phyloP scores from a whole-genome alignment of 345 rosid genomes.

The Toxicodendron radicans region DNA sequence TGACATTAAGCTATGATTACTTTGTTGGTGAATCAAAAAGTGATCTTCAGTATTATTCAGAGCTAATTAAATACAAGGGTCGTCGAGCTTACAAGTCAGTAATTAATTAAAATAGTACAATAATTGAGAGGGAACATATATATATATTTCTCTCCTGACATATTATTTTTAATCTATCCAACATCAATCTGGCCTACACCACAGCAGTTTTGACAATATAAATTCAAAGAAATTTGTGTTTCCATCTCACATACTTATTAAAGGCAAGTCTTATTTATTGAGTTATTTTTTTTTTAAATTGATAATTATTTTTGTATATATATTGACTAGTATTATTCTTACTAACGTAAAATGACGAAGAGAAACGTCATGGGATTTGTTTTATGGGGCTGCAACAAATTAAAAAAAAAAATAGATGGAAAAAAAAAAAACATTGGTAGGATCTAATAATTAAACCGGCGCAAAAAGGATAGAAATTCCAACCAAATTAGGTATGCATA shows the following conservation, averaged over 20 bases:
- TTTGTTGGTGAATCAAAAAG: not conserved
- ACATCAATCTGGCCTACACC: not conserved
- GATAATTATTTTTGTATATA: no score
- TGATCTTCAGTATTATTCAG: no score
- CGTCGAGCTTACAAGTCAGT: slow-evolving; percentile 1
- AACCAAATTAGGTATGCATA: slow-evolving; percentile 12
- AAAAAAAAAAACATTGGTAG: not conserved
- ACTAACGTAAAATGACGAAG: no score
- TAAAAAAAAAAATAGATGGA: not conserved
- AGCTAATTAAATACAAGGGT: not conserved
- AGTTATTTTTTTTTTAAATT: no score
- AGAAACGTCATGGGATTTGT: no score
- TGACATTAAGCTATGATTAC: not conserved
- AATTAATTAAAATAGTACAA: not conserved
- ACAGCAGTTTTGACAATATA: not conserved
- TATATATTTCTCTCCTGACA: not conserved
- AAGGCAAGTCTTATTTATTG: no score
- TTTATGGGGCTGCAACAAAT: no score
- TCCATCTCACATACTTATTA: no score
- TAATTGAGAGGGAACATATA: slow-evolving; percentile 9
- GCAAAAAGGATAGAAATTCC: not conserved
- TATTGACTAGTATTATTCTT: no score
- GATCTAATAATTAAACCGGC: not conserved
- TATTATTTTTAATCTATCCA: not conserved
- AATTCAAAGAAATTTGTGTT: no score